phyloP scores from a whole-genome alignment of 768 basidiomycete species.

The Russula lepida region DNA sequence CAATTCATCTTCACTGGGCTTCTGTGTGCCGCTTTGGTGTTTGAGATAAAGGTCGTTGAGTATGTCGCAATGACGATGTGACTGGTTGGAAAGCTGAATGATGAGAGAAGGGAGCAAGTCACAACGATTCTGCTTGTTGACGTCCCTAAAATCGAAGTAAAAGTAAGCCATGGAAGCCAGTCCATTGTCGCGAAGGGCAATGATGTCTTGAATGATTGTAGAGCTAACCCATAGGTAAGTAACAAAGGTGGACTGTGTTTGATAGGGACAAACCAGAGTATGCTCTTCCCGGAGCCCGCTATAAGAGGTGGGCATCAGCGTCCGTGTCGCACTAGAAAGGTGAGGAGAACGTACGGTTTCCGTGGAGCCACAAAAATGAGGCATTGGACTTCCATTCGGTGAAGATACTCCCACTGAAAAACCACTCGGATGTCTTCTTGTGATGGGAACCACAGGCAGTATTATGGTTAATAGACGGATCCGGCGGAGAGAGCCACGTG shows the following conservation, averaged over 20 bases:
- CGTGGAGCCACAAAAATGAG: neutral
- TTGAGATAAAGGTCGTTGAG: neutral
- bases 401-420: neutral
- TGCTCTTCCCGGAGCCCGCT: slow-evolving; percentile 6
- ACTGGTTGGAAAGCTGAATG: neutral
- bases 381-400: neutral
- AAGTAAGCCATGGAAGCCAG: neutral
- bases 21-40: neutral
- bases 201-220: neutral
- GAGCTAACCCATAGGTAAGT: neutral
- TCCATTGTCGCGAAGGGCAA: neutral
- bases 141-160: neutral
- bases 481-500: neutral
- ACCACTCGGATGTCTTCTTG: neutral
- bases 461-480: neutral
- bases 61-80: neutral
- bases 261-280: neutral
- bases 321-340: neutral
- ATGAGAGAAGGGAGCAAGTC: neutral
- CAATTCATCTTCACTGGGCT: neutral
- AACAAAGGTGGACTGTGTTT: neutral
- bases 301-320: neutral
- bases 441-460: neutral
- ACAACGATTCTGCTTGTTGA: neutral
- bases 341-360: neutral